These are phyloP conservation scores for Cryptosporidium felis DNA, from an alignment of 169 alveolate species.

Conservation along the genomic window DNA sequence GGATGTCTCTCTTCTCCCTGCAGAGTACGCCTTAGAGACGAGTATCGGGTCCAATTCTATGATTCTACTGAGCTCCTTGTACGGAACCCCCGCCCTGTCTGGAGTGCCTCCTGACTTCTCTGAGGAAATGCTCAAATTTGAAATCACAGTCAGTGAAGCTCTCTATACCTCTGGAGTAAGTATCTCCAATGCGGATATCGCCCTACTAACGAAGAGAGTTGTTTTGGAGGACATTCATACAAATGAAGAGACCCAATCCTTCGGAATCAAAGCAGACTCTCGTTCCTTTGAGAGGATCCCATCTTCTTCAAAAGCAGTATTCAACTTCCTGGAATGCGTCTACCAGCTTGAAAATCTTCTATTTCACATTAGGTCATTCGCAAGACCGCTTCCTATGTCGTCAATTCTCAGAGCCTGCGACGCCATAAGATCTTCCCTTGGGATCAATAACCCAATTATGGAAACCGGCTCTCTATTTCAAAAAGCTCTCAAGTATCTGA, in stretches of 20 bases:
- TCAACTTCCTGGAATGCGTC: slow-evolving; percentile 49
- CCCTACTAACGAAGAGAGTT: slow-evolving; percentile 27
- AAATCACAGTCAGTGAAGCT: slow-evolving; percentile 28
- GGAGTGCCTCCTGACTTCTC: slow-evolving; percentile 37
- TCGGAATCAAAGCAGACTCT: not conserved
- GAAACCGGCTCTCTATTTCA: not conserved
- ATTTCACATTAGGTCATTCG: slow-evolving; percentile 40
- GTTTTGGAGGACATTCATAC: not conserved
- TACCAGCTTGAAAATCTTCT: slow-evolving; percentile 61
- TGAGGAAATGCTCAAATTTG: slow-evolving; percentile 36
- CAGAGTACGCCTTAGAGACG: not conserved
- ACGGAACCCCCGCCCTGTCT: slow-evolving; percentile 43
- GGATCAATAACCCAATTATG: not conserved
- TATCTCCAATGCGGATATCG: slow-evolving; percentile 56
- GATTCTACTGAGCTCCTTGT: slow-evolving; percentile 29
- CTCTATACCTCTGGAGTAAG: slow-evolving; percentile 30
- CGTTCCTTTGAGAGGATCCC: slow-evolving; percentile 47
- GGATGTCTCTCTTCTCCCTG: not conserved
- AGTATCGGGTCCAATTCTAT: slow-evolving; percentile 9
- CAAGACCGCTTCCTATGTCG: slow-evolving; percentile 3
- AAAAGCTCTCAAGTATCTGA: slow-evolving; percentile 15
- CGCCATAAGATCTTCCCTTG: not conserved
- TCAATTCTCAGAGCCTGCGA: slow-evolving; percentile 31
- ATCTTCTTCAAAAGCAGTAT: not conserved
- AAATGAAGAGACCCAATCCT: not conserved